Evolutionary conservation across 176 grass and related monocot species (phyloP), one percentile per base, ranked within the genome.

Genomic region (Oryza punctata): DNA sequence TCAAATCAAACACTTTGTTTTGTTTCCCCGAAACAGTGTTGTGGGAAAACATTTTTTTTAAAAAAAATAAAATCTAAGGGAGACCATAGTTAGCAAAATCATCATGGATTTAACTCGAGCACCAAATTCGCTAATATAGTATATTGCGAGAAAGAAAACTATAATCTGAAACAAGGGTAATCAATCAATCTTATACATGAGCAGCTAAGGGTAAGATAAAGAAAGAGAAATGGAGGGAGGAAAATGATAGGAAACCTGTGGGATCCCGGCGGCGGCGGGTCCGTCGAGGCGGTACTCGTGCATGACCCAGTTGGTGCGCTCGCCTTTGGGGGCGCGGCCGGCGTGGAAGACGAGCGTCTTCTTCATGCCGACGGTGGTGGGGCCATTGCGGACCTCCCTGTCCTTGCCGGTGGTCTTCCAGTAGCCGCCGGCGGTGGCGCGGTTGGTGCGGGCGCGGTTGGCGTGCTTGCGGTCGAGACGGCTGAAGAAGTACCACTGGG

Each of bases 341-440:
- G 83, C 80, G 76, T 98, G 96, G 80, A 90, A 98, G 45, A 98
- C 96, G 57, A 98, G 92, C 30, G 96, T 98, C 82, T 95, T 98
- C 89, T 98, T 98, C 93, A 98, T 95, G 43, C 96, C 96, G 1
- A 93, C 96, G 23, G 93, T 10, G 40, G 78, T 77, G 8, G 63
- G 9, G 0, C 91, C 91, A 23, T 92, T 73, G 79, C 82, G 85
- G 54, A 98, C 89, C 82, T 89, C 87, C 25, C 96, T 86, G 67
- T 98, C 96, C 91, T 98, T 98, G 0, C 96, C 96, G 5, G 96
- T 98, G 43, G 96, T 98, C 89, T 98, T 98, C 96, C 96, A 98
- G 89, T 98, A 98, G 2, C 96, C 96, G 0, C 79, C 84, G 1
- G 78, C 65, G 37, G 96, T 98, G 45, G 93, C 89, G 11, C 96